Percentiles rank a stretch among this genome's conserved stretches.
Evolutionary conservation across 2,329 filamentous ascomycete species (phyloP).

Genomic region (Alternaria solani): DNA sequence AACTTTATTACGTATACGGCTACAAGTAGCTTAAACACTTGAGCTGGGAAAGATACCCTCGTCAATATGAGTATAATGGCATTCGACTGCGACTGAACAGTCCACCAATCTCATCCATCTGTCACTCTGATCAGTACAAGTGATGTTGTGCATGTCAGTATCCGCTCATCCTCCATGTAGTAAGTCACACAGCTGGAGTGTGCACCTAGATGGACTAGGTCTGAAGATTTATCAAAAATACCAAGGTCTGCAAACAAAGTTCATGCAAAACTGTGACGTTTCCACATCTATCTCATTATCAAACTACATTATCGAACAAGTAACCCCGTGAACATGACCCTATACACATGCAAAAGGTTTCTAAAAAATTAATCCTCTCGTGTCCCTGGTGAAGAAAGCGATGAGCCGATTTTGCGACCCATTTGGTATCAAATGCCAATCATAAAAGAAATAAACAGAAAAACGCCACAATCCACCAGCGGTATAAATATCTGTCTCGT

Average conservation of each 20-base stretch:
- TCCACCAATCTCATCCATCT: not conserved
- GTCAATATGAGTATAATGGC: not conserved
- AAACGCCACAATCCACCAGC: constrained; percentile 27
- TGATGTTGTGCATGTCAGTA: not conserved
- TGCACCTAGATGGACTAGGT: not conserved
- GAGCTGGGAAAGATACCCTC: constrained; percentile 13
- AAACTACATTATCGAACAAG: constrained; percentile 14
- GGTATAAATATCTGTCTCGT: not conserved
- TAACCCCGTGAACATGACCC: not conserved
- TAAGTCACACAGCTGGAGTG: not conserved
- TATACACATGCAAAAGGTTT: constrained; percentile 9
- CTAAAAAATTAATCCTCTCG: constrained; percentile 3
- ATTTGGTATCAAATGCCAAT: constrained; percentile 32
- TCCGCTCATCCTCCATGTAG: not conserved
- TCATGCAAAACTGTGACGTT: constrained; percentile 3
- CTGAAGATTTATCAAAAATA: not conserved
- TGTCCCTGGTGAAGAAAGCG: not conserved
- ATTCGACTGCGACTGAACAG: not conserved
- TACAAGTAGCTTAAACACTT: not conserved
- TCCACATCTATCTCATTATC: constrained; percentile 6
- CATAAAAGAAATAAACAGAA: constrained; percentile 6
- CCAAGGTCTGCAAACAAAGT: not conserved
- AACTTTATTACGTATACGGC: not conserved
- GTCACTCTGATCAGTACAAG: not conserved
- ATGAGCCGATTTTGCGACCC: constrained; percentile 8